Conservation (phyloP, 306 rosid species). For the Urtica urens region DNA sequence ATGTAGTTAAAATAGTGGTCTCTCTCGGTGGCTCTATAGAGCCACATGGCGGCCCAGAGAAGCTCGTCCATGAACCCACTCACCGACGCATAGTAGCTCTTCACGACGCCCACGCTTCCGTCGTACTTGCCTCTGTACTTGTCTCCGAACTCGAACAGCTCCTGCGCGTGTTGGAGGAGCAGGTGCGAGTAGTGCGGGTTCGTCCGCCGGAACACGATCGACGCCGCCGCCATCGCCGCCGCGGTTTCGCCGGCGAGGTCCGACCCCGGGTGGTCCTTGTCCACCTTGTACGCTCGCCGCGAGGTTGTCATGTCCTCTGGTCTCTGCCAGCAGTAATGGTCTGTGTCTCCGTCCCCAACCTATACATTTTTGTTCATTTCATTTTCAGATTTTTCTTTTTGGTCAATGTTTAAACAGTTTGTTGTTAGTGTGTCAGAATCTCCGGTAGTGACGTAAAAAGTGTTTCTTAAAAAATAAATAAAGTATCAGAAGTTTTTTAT, state of each 20-base stretch:
- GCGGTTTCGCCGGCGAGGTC: constrained; percentile 95
- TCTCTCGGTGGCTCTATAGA: constrained; percentile 93
- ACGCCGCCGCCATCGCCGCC: constrained; percentile 92
- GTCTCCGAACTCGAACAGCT: constrained; percentile 93
- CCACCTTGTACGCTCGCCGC: constrained; percentile 82
- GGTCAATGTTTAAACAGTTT: too few species aligned
- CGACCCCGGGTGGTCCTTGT: constrained; percentile 71
- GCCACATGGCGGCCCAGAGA: constrained; percentile 96
- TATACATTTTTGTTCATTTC: constrained; percentile 6
- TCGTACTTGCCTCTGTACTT: constrained; percentile 79
- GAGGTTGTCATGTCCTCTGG: constrained; percentile 99
- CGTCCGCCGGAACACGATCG: constrained; percentile 60
- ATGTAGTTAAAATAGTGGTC: constrained; percentile 43
- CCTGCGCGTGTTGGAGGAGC: constrained; percentile 75
- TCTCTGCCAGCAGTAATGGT: constrained; percentile 95
- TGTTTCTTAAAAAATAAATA: too few species aligned
- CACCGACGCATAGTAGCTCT: constrained; percentile 97
- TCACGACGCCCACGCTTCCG: constrained; percentile 63
- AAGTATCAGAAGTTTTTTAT: too few species aligned
- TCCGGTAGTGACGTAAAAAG: too few species aligned
- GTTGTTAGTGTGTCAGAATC: too few species aligned
- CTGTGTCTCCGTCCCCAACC: constrained; percentile 99
- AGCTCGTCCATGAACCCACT: constrained; percentile 92
- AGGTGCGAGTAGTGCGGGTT: constrained; percentile 84
- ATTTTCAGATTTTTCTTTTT: too few species aligned